phyloP scores from a whole-genome alignment of 2,329 filamentous ascomycete species.

The Plectosphaerella sp. region DNA sequence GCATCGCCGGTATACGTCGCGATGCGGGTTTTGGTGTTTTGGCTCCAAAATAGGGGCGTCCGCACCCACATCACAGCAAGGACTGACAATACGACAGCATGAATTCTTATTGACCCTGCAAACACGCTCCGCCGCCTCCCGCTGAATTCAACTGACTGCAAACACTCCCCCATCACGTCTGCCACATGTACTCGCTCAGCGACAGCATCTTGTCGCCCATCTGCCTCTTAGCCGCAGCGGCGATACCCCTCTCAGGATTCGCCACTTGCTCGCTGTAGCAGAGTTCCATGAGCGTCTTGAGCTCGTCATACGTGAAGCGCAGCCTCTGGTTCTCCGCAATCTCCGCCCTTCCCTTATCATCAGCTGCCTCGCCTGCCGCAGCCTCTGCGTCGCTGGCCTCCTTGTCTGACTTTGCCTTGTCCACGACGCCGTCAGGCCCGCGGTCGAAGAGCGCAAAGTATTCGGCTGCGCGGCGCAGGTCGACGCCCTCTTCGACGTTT shows the following conservation, averaged over 20 bases:
- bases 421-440: constrained; percentile 62
- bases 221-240: constrained; percentile 60
- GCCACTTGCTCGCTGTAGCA: constrained; percentile 64
- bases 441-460: constrained; percentile 67
- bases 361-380: constrained; percentile 27
- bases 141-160: too few species aligned
- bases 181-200: constrained; percentile 71
- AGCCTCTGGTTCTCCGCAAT: constrained; percentile 22
- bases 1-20: too few species aligned
- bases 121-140: too few species aligned
- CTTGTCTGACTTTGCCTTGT: constrained; percentile 54
- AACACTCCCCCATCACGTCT: constrained; percentile 30
- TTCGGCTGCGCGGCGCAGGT: constrained; percentile 56
- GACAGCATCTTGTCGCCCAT: constrained; percentile 67
- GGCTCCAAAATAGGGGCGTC: too few species aligned
- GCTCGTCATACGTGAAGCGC: constrained; percentile 59
- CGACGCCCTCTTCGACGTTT: constrained; percentile 73
- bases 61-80: too few species aligned
- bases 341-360: constrained; percentile 5
- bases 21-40: too few species aligned
- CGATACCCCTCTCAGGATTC: constrained; percentile 64
- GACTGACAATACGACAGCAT: neutral
- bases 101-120: neutral
- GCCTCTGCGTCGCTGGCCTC: constrained; percentile 44
- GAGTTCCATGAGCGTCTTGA: constrained; percentile 61